Evolutionary conservation across 345 rosid species (phyloP), one percentile per base, ranked within the genome.

Genomic region (Euphorbia tirucalli): DNA sequence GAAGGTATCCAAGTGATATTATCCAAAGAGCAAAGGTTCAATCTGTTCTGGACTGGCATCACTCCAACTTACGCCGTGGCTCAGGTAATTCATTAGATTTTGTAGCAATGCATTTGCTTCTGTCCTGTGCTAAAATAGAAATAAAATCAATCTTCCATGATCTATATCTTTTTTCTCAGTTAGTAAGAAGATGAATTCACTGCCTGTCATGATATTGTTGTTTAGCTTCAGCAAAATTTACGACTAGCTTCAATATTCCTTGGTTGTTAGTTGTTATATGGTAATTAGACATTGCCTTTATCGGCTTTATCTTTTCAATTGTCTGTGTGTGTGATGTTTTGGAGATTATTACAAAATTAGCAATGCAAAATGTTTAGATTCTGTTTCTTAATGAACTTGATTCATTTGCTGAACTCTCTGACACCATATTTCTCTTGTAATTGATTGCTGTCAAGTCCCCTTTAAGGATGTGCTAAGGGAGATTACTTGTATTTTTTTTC

Each of bases 21-120:
- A 83, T 68, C 66, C 87, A 66, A 77, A 87, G 94, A 79, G 96
- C 93, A 63, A 86, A 82, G 87, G 77, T 93, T 75, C 86, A 93
- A 28, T 90, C 98, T 6, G 91, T 89, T 46, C 75, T 93, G 83
- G 89, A 93, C 63, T 93, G 98, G 94, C 96, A 90, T 78, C 97
- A 92, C 80, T 81, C 89, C 35, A 87, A 83, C 76, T 75, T 92
- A 78, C 96, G 96, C 46, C 71, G 52, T 30, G 93, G 96, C 54
- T 80, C 96, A 85, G 87, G 94, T 87, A 58, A 66, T 59, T 67
- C 35, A 24, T 10, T 43, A 55, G 18, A 55, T 41, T 7, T 22
- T 24, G 24, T 24, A 59, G 52, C 54, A 7, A 66, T 49, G 4
- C 28, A 13, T 16, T 49, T 18, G 19, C 37, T 14, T 27, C 11